A percentile compares a stretch with the other conserved stretches of the same genome.
These are phyloP conservation scores for Glebionis coronaria DNA, from an alignment of 129 eudicot species.

Conservation along the genomic window DNA sequence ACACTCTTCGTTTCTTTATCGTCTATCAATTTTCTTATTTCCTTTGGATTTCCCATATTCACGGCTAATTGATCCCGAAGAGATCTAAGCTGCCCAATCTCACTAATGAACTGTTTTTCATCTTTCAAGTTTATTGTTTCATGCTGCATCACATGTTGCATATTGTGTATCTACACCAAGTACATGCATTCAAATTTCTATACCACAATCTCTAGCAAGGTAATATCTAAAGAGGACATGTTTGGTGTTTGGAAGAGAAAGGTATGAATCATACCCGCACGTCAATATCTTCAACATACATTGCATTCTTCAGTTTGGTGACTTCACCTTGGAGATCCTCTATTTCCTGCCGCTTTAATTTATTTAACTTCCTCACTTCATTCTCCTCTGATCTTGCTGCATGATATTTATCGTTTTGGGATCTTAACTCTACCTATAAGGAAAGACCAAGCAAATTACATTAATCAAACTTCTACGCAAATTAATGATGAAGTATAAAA, in stretches of 20 bases:
- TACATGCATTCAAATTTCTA: constrained; percentile 9
- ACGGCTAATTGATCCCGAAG: constrained; percentile 51
- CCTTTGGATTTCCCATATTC: constrained; percentile 60
- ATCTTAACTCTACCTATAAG: no score
- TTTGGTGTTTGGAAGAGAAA: constrained; percentile 1
- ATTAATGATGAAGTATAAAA: no score
- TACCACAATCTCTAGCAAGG: constrained; percentile 7
- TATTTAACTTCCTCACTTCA: no score
- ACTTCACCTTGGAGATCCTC: constrained; percentile 48
- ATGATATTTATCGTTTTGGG: constrained; percentile 24
- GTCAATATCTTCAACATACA: constrained; percentile 44
- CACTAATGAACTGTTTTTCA: constrained; percentile 64
- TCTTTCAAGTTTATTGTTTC: constrained; percentile 60
- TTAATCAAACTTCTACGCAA: no score
- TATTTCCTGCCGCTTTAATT: constrained; percentile 54
- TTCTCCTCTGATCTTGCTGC: no score
- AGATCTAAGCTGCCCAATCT: constrained; percentile 60
- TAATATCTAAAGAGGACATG: not conserved
- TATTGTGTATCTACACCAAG: constrained; percentile 42
- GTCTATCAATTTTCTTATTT: constrained; percentile 58
- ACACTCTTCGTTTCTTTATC: constrained; percentile 56
- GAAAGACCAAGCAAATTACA: no score
- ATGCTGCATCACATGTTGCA: constrained; percentile 67
- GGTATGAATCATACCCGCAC: constrained; percentile 43
- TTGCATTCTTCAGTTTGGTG: constrained; percentile 60